phyloP scores from a whole-genome alignment of 1,139 yeast genomes.

The Pichia sp. region DNA sequence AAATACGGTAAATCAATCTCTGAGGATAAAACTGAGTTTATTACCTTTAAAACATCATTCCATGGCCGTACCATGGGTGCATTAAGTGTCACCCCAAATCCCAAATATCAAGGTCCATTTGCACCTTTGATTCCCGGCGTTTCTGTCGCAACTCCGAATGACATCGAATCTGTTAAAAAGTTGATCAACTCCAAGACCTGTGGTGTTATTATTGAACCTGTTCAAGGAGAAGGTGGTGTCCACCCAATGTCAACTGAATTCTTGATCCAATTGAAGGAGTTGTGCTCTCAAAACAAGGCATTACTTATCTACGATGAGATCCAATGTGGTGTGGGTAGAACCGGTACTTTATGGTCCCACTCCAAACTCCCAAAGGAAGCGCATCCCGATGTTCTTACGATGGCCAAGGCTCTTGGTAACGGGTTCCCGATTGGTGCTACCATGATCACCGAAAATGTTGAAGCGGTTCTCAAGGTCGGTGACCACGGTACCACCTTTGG shows the following conservation, averaged over 20 bases:
- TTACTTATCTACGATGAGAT: slow-evolving; percentile 88
- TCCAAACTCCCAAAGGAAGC: slow-evolving; percentile 61
- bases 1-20: slow-evolving; percentile 57
- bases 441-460: slow-evolving; percentile 73
- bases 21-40: slow-evolving; percentile 59
- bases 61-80: slow-evolving; percentile 97
- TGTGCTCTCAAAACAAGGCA: slow-evolving; percentile 66
- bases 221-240: slow-evolving; percentile 98
- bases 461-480: slow-evolving; percentile 66
- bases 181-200: slow-evolving; percentile 69
- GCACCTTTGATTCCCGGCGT: slow-evolving; percentile 87
- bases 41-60: slow-evolving; percentile 82
- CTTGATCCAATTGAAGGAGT: slow-evolving; percentile 52
- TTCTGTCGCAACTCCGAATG: slow-evolving; percentile 50
- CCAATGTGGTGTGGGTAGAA: slow-evolving; percentile 92
- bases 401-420: slow-evolving; percentile 94
- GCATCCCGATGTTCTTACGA: slow-evolving; percentile 88
- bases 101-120: slow-evolving; percentile 87
- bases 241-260: slow-evolving; percentile 58
- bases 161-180: slow-evolving; percentile 48
- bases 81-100: slow-evolving; percentile 82
- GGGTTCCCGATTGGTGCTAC: slow-evolving; percentile 98
- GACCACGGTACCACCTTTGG: slow-evolving; percentile 99
- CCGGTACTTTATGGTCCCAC: slow-evolving; percentile 95
- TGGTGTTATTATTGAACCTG: slow-evolving; percentile 91